Evolutionary conservation across 768 basidiomycete species (phyloP).

Genomic region (Amyloporia xantha): DNA sequence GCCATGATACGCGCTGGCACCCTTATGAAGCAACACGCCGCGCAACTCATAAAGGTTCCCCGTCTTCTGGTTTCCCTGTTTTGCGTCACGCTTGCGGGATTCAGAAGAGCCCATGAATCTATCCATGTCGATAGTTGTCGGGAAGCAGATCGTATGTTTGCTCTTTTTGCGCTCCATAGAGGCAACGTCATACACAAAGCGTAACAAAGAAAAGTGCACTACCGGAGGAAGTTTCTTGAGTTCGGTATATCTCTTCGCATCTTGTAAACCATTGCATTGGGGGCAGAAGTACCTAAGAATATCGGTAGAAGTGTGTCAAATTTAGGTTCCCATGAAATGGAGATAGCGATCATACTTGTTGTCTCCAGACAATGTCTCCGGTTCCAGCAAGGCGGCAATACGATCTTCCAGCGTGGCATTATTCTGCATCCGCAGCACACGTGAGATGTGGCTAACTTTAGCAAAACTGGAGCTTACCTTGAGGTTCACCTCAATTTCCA

Average conservation of each 20-base stretch:
- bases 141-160: conserved; percentile 77
- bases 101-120: conserved; percentile 41
- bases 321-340: background rate
- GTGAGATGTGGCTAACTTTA: background rate
- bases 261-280: conserved; percentile 61
- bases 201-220: conserved; percentile 84
- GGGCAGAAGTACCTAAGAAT: conserved; percentile 70
- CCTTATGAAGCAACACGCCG: conserved; percentile 85
- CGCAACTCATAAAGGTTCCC: conserved; percentile 65
- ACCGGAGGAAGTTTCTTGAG: conserved; percentile 74
- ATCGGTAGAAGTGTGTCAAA: background rate
- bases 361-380: conserved; percentile 73
- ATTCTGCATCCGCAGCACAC: conserved; percentile 38
- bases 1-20: conserved; percentile 85
- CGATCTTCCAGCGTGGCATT: conserved; percentile 70
- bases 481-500: conserved; percentile 85
- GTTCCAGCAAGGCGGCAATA: conserved; percentile 53
- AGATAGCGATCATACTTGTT: conserved; percentile 60
- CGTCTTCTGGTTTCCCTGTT: conserved; percentile 5
- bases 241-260: conserved; percentile 74
- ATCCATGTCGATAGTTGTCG: conserved; percentile 65
- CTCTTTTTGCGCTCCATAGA: conserved; percentile 84
- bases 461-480: no score
- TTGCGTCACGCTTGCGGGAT: conserved; percentile 1
- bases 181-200: conserved; percentile 83